Base-by-base conservation (phyloP, 2,329 filamentous ascomycete genomes). In the Venturia effusa region DNA sequence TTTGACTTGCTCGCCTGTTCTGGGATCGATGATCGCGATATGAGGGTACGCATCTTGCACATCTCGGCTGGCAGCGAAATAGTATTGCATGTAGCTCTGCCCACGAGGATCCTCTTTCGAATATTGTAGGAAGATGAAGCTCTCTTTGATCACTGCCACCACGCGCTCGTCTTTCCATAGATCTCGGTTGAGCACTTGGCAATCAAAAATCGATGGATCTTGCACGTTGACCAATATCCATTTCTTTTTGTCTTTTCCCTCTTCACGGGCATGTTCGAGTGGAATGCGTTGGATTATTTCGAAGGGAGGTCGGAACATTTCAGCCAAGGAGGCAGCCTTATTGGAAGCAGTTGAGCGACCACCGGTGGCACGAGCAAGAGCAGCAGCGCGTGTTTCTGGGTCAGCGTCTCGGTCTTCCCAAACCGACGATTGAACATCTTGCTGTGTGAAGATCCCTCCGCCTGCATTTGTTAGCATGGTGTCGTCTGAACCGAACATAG, bases 181-280 rank as follows among this genome's bases (percentile, higher is more conserved):
- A 73, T 99, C 94, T 55, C 94, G 84, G 73, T 99, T 99, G 22
- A 99, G 80, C 2, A 90, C 84, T 74, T 99, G 94, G 74, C 94
- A 99, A 74, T 94, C 89, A 74, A 99, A 99, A 70, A 96, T 87
- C 41, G 89, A 89, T 68, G 90, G 85, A 72, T 99, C 92, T 75
- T 99, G 94, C 19, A 99, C 86, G 73, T 99, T 97, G 67, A 97
- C 91, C 69, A 99, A 76, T 59, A 99, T 84, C 94, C 94, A 99
- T 75, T 96, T 97, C 79, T 91, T 87, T 34, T 87, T 83, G 57
- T 92, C 89, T 73, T 94, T 96, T 66, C 93, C 94, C 69, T 92
- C 82, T 19, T 92, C 84, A 63, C 94, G 85, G 17, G 91, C 94
- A 65, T 88, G 83, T 68, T 96, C 90, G 87, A 90, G 96, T n/a